Evolutionary conservation across 768 basidiomycete species (phyloP), one percentile per base, ranked within the genome.

Genomic region (Leccinum uliginosum): DNA sequence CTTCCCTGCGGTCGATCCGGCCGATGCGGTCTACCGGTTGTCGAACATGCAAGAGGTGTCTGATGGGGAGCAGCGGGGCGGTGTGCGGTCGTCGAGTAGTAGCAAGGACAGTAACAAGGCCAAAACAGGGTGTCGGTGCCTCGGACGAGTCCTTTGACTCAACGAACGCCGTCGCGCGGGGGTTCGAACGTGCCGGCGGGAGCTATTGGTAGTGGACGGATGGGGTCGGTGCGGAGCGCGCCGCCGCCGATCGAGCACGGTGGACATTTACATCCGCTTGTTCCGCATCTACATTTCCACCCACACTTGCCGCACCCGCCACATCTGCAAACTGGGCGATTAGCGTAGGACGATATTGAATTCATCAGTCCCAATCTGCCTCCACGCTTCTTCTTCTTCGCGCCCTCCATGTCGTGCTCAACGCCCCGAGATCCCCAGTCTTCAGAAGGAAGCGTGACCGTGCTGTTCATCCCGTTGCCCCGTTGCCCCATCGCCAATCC

Each of bases 401-500:
- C 75, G 53, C 66, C 61, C 8, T 14, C 3, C 26, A 70, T 66
- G 4, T 40, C 65, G 9, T 65, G 66, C 4, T 63, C 68, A 23
- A 51, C 65, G 5, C 70, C 73, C 11, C 60, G 62, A 38, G 60
- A 50, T 6, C 32, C 60, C 7, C 78, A 80, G 59, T 86, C 84
- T 63, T 86, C 86, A 11, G 84, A 84, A 1, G 89, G 89, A n/a
- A 91, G 75, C 0, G 89, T 90, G 48, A 91, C 67, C 0, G 88
- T 88, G 51, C 88, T 90, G 58, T 75, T 81, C 80, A 85, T 83
- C 43, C 81, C 80, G 62, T 88, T 84, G n/a, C n/a, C n/a, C n/a
- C n/a, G n/a, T n/a, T n/a, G 2, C 86, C 89, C 87, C 87, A 90
- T 46, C 80, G 76, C 87, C 87, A 91, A 14, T 82, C 80, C 46